A percentile compares a stretch with the other conserved stretches of the same genome.
Evolutionary conservation across 2,329 filamentous ascomycete species (phyloP).

Genomic region (Fusarium sp.): DNA sequence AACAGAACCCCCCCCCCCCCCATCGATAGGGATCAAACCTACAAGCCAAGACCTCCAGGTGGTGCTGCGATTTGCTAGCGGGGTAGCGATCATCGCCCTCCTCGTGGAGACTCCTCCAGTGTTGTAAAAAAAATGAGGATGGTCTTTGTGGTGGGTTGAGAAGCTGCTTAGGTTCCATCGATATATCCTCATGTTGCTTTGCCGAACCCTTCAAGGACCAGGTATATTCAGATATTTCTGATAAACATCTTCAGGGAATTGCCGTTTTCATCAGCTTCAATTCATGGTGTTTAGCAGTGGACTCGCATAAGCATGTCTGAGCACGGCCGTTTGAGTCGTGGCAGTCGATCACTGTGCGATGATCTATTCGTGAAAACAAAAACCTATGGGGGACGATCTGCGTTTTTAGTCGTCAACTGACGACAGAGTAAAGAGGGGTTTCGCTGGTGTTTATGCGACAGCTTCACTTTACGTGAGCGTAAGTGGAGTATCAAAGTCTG

Average conservation of each 20-base stretch:
- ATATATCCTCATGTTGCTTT: background rate
- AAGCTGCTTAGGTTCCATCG: background rate
- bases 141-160: background rate
- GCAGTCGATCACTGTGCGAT: conserved; percentile 34
- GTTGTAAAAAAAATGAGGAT: background rate
- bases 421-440: conserved; percentile 17
- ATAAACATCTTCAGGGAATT: background rate
- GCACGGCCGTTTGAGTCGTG: conserved; percentile 35
- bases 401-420: conserved; percentile 22
- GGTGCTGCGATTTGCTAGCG: conserved; percentile 30
- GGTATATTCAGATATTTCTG: no score
- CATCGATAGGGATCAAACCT: conserved; percentile 27
- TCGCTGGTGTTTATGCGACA: conserved; percentile 11
- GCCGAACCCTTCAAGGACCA: background rate
- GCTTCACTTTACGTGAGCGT: conserved; percentile 10
- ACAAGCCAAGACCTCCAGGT: conserved; percentile 31
- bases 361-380: conserved; percentile 26
- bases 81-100: conserved; percentile 24
- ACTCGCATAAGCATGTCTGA: conserved; percentile 31
- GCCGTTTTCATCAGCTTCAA: background rate
- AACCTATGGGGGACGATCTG: conserved; percentile 29
- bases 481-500: conserved; percentile 12
- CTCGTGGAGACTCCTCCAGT: conserved; percentile 1
- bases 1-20: no score
- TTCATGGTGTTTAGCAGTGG: conserved; percentile 13